These are phyloP conservation scores for Platanus orientalis DNA, from an alignment of 164 flowering plant genomes.

Conservation along the genomic window DNA sequence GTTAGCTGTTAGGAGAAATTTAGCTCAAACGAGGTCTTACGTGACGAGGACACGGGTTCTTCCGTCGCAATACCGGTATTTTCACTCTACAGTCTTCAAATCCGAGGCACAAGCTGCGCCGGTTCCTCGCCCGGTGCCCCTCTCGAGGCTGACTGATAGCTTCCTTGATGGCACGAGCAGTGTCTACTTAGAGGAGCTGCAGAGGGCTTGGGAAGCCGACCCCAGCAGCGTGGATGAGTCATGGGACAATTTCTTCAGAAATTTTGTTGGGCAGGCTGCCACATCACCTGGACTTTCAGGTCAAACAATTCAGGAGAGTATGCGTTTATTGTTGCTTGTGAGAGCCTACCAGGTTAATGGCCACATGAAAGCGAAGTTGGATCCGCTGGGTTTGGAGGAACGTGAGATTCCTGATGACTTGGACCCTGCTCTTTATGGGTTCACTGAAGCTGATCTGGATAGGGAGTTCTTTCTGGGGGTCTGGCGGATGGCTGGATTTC, in stretches of 20 bases:
- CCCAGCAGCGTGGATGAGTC: conserved; percentile 94
- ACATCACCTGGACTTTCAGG: conserved; percentile 89
- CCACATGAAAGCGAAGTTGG: conserved; percentile 90
- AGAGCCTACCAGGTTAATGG: conserved; percentile 97
- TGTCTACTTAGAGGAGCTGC: conserved; percentile 91
- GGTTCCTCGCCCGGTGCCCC: conserved; percentile 84
- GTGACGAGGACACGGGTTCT: conserved; percentile 29
- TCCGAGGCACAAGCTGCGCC: conserved; percentile 62
- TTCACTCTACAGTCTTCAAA: conserved; percentile 49
- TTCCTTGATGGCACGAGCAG: conserved; percentile 95
- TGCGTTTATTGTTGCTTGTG: conserved; percentile 84
- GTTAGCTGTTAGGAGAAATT: conserved; percentile 56
- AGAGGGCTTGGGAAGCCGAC: conserved; percentile 94
- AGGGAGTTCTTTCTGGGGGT: conserved; percentile 92
- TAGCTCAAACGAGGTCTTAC: conserved; percentile 48
- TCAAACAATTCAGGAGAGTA: conserved; percentile 95
- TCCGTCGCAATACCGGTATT: conserved; percentile 36
- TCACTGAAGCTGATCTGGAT: conserved; percentile 89
- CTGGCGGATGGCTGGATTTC: conserved; percentile 93
- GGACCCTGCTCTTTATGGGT: conserved; percentile 74
- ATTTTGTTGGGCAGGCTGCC: conserved; percentile 87
- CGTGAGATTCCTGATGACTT: conserved; percentile 73
- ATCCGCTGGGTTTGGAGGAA: conserved; percentile 72
- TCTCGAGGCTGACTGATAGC: conserved; percentile 81
- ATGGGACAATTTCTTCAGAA: conserved; percentile 96